Percentiles rank a stretch among this genome's conserved stretches.
Evolutionary conservation across 768 basidiomycete species (phyloP).

Genomic region (Phaeotremella skinneri): DNA sequence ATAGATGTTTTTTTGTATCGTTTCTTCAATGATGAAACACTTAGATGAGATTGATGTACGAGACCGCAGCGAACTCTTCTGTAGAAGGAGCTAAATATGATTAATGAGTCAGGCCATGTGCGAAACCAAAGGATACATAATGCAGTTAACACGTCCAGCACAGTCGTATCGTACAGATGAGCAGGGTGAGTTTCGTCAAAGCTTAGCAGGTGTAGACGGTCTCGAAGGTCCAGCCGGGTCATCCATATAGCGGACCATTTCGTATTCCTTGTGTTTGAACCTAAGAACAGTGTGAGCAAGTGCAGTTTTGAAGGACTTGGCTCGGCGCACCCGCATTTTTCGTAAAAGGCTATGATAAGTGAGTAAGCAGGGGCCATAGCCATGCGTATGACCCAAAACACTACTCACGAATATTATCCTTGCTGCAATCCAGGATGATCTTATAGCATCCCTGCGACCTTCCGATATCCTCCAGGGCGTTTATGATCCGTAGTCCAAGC

Average conservation of each 20-base stretch:
- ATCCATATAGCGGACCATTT: slow-evolving; percentile 65
- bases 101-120: too few relatives aligned
- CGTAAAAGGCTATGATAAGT: background rate
- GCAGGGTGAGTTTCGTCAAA: slow-evolving; percentile 1
- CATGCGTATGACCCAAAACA: background rate
- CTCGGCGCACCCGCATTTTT: slow-evolving; percentile 29
- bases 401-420: slow-evolving; percentile 81
- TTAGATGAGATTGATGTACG: too few relatives aligned
- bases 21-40: too few relatives aligned
- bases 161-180: background rate
- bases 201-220: slow-evolving; percentile 11
- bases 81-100: too few relatives aligned
- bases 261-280: slow-evolving; percentile 76
- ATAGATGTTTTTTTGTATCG: too few relatives aligned
- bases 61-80: too few relatives aligned
- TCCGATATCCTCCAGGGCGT: slow-evolving; percentile 78
- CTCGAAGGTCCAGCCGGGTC: slow-evolving; percentile 18
- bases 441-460: slow-evolving; percentile 81
- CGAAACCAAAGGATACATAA: too few relatives aligned
- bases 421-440: slow-evolving; percentile 93
- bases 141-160: too few relatives aligned
- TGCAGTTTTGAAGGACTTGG: too few relatives aligned
- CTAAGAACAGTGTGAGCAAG: too few relatives aligned
- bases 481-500: slow-evolving; percentile 80
- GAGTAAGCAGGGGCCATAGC: background rate